A percentile compares a stretch with the other conserved stretches of the same genome.
These are phyloP conservation scores for Sporodiniella umbellata DNA, from an alignment of 371 early-diverging fungal species.

Conservation along the genomic window DNA sequence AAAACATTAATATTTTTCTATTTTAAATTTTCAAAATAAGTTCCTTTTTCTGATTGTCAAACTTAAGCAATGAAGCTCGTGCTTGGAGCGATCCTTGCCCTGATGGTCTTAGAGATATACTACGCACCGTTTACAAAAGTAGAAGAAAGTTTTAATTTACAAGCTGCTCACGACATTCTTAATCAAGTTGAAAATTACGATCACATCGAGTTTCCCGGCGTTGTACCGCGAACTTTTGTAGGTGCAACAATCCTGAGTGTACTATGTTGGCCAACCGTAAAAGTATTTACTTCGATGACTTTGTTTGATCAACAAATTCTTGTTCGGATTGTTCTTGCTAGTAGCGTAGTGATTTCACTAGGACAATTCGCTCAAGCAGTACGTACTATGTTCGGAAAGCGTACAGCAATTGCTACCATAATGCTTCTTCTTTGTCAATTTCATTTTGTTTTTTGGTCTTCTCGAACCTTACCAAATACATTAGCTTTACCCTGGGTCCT, in stretches of 20 bases:
- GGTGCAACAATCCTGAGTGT: slow-evolving; percentile 65
- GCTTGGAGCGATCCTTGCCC: slow-evolving; percentile 19
- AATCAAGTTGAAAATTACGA: slow-evolving; percentile 60
- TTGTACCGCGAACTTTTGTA: slow-evolving; percentile 90
- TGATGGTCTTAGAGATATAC: slow-evolving; percentile 42
- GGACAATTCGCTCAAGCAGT: slow-evolving; percentile 46
- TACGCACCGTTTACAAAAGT: slow-evolving; percentile 88
- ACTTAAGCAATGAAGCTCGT: slow-evolving; percentile 28
- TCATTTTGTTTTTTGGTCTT: slow-evolving; percentile 85
- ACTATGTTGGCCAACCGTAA: slow-evolving; percentile 8
- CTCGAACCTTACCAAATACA: slow-evolving; percentile 84
- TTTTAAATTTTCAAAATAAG: neutral
- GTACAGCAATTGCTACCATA: slow-evolving; percentile 54
- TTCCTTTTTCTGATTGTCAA: slow-evolving; percentile 7
- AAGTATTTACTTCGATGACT: neutral
- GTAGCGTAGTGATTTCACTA: slow-evolving; percentile 34
- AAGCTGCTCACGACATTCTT: slow-evolving; percentile 88
- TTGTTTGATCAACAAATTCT: slow-evolving; percentile 24
- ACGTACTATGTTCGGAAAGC: slow-evolving; percentile 50
- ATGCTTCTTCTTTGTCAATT: slow-evolving; percentile 73
- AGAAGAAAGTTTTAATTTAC: slow-evolving; percentile 93
- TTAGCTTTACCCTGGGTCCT: slow-evolving; percentile 73
- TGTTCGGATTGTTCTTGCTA: slow-evolving; percentile 59
- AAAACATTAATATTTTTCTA: slow-evolving; percentile 13
- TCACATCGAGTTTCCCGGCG: slow-evolving; percentile 88